These are phyloP conservation scores for Mycena amicta DNA, from an alignment of 768 basidiomycete genomes.

Conservation along the genomic window DNA sequence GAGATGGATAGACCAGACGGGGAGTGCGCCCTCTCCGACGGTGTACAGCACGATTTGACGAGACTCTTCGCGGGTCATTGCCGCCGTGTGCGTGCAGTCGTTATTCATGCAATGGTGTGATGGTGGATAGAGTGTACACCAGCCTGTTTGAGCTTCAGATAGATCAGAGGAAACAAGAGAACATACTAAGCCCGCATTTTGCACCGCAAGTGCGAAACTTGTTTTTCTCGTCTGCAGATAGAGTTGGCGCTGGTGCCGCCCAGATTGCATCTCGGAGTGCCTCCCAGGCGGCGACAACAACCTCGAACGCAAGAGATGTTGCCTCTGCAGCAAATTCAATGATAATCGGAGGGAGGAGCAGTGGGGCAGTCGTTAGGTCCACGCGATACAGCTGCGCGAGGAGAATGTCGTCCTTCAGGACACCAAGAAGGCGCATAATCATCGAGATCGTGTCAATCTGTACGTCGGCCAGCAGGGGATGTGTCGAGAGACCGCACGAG, in stretches of 20 bases:
- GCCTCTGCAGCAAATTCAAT: neutral
- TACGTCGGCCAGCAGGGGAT: neutral
- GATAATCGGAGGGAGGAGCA: neutral
- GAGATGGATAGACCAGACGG: slow-evolving; percentile 26
- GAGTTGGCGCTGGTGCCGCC: neutral
- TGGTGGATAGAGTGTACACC: neutral
- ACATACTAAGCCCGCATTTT: neutral
- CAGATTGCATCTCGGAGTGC: neutral
- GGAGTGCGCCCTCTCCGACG: slow-evolving; percentile 21
- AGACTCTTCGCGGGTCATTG: slow-evolving; percentile 24
- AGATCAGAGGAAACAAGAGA: neutral
- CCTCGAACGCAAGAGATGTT: neutral
- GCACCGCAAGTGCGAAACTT: neutral
- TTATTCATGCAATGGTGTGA: neutral
- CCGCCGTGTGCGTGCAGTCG: neutral
- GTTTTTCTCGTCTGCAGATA: neutral
- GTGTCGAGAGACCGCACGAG: neutral
- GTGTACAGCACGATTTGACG: slow-evolving; percentile 21
- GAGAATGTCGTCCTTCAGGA: slow-evolving; percentile 2
- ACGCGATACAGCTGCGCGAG: neutral
- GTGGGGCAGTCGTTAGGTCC: neutral
- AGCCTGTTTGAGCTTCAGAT: neutral
- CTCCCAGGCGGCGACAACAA: neutral
- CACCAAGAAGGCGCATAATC: neutral
- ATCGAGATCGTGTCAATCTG: neutral